These are phyloP conservation scores for Aegilops longissima DNA, from an alignment of 176 grass and related monocot genomes.

Conservation along the genomic window DNA sequence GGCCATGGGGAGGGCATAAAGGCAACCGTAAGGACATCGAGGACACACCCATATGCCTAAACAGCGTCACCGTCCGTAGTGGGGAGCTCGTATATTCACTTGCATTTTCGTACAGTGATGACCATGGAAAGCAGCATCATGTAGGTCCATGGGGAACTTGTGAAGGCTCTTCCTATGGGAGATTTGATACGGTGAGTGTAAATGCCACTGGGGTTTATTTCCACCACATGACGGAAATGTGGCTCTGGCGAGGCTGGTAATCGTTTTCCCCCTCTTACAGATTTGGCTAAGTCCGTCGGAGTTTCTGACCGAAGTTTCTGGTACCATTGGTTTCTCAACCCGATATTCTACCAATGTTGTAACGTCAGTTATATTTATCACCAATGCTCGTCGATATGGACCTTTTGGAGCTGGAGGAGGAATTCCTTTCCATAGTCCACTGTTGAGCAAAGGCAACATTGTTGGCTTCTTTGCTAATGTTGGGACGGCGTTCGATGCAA, in stretches of 20 bases:
- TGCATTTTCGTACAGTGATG: not conserved
- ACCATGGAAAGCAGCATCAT: not conserved
- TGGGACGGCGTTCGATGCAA: not conserved
- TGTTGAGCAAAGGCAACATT: not conserved
- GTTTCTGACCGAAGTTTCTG: not conserved
- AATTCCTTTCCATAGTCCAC: not conserved
- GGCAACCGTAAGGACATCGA: not conserved
- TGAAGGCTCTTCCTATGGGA: not conserved
- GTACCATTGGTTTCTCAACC: not conserved
- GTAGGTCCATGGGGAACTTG: not conserved
- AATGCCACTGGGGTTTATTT: not conserved
- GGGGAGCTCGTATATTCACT: not conserved
- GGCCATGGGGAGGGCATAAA: not conserved
- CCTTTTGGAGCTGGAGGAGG: not conserved
- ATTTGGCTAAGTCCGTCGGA: not conserved
- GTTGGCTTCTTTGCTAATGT: not conserved
- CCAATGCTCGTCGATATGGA: not conserved
- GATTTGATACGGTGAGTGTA: not conserved
- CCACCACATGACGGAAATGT: not conserved
- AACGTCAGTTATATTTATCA: not conserved
- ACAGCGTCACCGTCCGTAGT: not conserved
- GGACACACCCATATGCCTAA: not conserved
- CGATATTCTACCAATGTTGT: not conserved
- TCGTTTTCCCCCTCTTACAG: not conserved
- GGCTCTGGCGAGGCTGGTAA: not conserved